Conservation (phyloP, 768 basidiomycete species). For the Clitopilus hobsonii region DNA sequence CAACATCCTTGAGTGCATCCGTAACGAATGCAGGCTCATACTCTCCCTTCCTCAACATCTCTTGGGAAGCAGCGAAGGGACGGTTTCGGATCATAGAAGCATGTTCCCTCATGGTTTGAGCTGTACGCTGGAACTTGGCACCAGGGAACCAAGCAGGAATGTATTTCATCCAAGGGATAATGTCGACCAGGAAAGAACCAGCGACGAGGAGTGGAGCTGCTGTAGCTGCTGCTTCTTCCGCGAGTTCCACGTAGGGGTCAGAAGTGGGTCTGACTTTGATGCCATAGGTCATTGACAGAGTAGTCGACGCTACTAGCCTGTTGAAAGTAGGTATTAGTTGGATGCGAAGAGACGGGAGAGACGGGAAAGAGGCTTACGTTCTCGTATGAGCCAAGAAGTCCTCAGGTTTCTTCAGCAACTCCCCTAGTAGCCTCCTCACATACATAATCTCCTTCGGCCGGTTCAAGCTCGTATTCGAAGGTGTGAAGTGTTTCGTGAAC, state of each 20-base stretch:
- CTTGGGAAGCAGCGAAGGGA: too few species aligned
- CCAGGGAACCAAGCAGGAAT: too few species aligned
- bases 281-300: conserved; percentile 30
- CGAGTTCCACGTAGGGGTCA: conserved; percentile 28
- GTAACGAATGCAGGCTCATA: neutral
- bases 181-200: conserved; percentile 28
- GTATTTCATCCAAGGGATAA: conserved; percentile 24
- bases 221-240: conserved; percentile 21
- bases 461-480: conserved; percentile 13
- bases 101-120: too few species aligned
- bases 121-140: too few species aligned
- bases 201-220: conserved; percentile 20
- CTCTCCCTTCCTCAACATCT: conserved; percentile 8
- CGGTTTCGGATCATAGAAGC: too few species aligned
- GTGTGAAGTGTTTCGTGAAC: conserved; percentile 8
- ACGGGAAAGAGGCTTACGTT: conserved; percentile 10
- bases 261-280: conserved; percentile 21
- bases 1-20: neutral
- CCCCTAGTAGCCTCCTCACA: conserved; percentile 16
- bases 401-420: conserved; percentile 15
- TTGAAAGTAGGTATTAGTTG: neutral
- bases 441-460: conserved; percentile 16
- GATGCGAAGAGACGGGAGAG: too few species aligned
- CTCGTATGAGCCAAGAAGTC: conserved; percentile 7
- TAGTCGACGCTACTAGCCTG: conserved; percentile 20